These are phyloP conservation scores for Tetrapyrgos nigripes DNA, from an alignment of 1,284 basidiomycete genomes.

Conservation along the genomic window DNA sequence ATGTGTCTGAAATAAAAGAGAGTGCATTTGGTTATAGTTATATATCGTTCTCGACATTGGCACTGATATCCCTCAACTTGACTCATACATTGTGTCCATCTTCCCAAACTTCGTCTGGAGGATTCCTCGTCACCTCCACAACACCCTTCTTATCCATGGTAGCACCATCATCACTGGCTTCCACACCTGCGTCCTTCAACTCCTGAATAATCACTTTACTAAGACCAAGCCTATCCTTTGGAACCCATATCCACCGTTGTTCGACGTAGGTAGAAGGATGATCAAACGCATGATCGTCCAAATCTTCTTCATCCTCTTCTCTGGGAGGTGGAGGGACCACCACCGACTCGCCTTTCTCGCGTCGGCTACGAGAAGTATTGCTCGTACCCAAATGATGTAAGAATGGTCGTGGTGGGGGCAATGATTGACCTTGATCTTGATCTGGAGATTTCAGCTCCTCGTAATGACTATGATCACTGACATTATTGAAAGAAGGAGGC, in stretches of 20 bases:
- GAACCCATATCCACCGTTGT: slow-evolving; percentile 72
- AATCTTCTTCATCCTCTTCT: slow-evolving; percentile 39
- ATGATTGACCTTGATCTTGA: not conserved
- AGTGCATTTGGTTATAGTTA: too few species aligned
- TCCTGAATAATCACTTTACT: slow-evolving; percentile 57
- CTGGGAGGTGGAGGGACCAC: slow-evolving; percentile 30
- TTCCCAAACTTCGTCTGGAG: slow-evolving; percentile 55
- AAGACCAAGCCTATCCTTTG: slow-evolving; percentile 64
- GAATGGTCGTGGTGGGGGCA: not conserved
- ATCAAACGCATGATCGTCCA: slow-evolving; percentile 56
- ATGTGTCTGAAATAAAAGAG: too few species aligned
- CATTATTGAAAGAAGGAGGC: too few species aligned
- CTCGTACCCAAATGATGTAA: not conserved
- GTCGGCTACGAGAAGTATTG: not conserved
- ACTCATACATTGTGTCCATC: slow-evolving; percentile 43
- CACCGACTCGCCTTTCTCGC: not conserved
- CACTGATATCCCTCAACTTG: not conserved
- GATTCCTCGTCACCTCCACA: slow-evolving; percentile 57
- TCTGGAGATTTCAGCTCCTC: not conserved
- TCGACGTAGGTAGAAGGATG: slow-evolving; percentile 68
- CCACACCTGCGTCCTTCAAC: slow-evolving; percentile 45
- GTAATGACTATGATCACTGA: too few species aligned
- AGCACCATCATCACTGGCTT: slow-evolving; percentile 58
- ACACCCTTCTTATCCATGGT: slow-evolving; percentile 55
- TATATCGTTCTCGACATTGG: too few species aligned